Conservation (phyloP, 129 eudicot species). For the carrot (Daucus carota) region DNA sequence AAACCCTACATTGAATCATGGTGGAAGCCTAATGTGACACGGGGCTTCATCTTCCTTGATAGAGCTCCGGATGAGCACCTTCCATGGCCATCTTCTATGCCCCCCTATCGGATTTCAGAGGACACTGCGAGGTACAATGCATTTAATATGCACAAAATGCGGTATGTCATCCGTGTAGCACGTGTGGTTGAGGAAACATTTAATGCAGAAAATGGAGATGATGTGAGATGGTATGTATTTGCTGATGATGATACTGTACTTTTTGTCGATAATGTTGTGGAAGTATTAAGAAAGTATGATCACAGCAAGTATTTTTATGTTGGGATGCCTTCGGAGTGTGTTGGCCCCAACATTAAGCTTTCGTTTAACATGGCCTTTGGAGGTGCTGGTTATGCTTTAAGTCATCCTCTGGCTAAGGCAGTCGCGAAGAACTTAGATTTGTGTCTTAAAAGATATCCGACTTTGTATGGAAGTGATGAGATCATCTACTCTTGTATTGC, state of each 20-base stretch:
- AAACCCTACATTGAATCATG: constrained; percentile 29
- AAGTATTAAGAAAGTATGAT: constrained; percentile 21
- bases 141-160: neutral
- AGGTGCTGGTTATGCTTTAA: constrained; percentile 39
- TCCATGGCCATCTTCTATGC: constrained; percentile 15
- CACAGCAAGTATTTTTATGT: constrained; percentile 23
- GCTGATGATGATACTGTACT: constrained; percentile 19
- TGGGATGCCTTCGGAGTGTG: constrained; percentile 25
- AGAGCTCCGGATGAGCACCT: constrained; percentile 8
- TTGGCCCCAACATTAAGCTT: constrained; percentile 4
- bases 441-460: constrained; percentile 30
- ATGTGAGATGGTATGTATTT: constrained; percentile 17
- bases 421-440: constrained; percentile 23
- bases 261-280: constrained; percentile 15
- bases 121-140: constrained; percentile 8
- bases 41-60: constrained; percentile 26
- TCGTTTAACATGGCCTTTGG: constrained; percentile 43
- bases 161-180: constrained; percentile 11
- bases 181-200: constrained; percentile 22
- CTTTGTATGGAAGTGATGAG: constrained; percentile 28
- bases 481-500: constrained; percentile 38
- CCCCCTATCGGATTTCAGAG: constrained; percentile 23
- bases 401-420: constrained; percentile 38
- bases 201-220: constrained; percentile 11
- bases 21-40: constrained; percentile 31